Evolutionary conservation across 1,284 basidiomycete species (phyloP).

Genomic region (Rhodotorula mucilaginosa): DNA sequence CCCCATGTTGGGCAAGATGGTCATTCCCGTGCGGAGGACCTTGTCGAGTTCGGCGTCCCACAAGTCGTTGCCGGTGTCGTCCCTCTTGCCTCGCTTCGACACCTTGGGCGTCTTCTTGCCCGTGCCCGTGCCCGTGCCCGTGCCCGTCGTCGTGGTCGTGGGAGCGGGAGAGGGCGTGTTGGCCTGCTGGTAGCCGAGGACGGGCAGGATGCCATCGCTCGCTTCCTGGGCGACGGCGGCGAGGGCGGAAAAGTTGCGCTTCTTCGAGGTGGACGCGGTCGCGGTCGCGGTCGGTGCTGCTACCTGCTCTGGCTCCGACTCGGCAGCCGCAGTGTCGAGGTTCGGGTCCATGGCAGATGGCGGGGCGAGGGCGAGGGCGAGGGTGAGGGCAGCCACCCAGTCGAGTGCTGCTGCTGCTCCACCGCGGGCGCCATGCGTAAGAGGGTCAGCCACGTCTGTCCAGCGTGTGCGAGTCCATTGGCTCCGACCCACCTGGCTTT

Average conservation of each 20-base stretch:
- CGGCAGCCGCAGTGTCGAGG: background rate
- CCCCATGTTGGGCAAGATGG: constrained; percentile 15
- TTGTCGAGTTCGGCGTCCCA: constrained; percentile 8
- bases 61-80: constrained; percentile 2
- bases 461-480: too few species aligned
- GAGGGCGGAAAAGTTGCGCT: background rate
- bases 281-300: background rate
- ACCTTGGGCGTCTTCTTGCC: background rate
- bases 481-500: too few species aligned
- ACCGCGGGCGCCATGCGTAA: too few species aligned
- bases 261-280: background rate
- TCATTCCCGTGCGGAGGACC: constrained; percentile 1
- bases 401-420: too few species aligned
- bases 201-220: background rate
- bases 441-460: too few species aligned
- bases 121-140: too few species aligned
- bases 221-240: background rate
- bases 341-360: too few species aligned
- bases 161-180: too few species aligned
- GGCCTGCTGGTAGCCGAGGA: too few species aligned
- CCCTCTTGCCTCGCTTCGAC: background rate
- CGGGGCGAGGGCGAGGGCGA: too few species aligned
- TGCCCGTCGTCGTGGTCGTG: too few species aligned
- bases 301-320: background rate
- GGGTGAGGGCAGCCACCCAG: too few species aligned